A percentile compares a stretch with the other conserved stretches of the same genome.
phyloP scores from a whole-genome alignment of 495 filamentous ascomycete genomes.

The Umbilicaria muhlenbergii region DNA sequence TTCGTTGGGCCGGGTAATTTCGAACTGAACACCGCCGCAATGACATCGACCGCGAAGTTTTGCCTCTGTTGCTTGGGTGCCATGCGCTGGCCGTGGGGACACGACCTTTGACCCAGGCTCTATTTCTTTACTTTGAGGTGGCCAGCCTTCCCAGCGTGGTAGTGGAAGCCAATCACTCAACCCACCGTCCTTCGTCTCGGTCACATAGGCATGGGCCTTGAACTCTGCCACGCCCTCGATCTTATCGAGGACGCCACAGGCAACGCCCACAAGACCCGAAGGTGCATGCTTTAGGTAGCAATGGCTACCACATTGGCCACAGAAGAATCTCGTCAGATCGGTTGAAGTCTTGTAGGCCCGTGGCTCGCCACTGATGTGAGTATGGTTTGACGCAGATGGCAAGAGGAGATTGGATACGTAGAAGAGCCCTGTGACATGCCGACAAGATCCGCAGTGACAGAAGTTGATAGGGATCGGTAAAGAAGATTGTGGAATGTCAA shows the following conservation, averaged over 20 bases:
- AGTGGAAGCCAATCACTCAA: constrained; percentile 18
- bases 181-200: constrained; percentile 42
- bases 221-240: constrained; percentile 21
- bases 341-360: constrained; percentile 31
- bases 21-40: constrained; percentile 33
- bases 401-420: constrained; percentile 35
- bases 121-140: constrained; percentile 4
- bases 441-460: constrained; percentile 53
- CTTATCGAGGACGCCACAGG: constrained; percentile 24
- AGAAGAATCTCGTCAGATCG: constrained; percentile 44
- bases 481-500: constrained; percentile 14
- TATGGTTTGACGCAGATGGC: constrained; percentile 17
- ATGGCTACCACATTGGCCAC: constrained; percentile 51
- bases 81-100: background rate
- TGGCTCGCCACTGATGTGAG: constrained; percentile 19
- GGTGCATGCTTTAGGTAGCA: constrained; percentile 24
- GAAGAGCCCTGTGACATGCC: constrained; percentile 40
- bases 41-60: constrained; percentile 27
- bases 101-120: background rate
- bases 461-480: constrained; percentile 21
- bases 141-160: constrained; percentile 9
- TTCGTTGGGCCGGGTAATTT: constrained; percentile 19
- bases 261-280: constrained; percentile 21
- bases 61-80: background rate
- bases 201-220: constrained; percentile 29